Conservation (phyloP, 345 rosid species). For the Hibiscus syriacus region DNA sequence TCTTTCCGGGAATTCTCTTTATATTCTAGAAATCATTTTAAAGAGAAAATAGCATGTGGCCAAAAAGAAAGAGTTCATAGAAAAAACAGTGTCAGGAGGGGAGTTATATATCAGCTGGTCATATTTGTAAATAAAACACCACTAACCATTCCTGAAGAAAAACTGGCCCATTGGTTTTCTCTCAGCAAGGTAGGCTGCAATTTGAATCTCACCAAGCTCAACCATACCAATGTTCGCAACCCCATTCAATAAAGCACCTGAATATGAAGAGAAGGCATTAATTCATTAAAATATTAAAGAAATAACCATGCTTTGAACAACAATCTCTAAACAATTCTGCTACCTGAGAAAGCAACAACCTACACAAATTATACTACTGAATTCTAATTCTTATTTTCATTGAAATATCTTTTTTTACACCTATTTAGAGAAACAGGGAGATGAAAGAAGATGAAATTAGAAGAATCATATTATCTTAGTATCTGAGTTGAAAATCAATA, state of each 20-base stretch:
- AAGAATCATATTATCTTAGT: neutral
- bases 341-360: neutral
- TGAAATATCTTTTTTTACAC: neutral
- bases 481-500: neutral
- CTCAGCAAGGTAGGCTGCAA: slow-evolving; percentile 76
- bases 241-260: slow-evolving; percentile 71
- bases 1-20: neutral
- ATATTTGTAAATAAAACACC: neutral
- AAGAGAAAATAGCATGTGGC: no score
- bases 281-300: slow-evolving; percentile 1
- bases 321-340: neutral
- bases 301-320: slow-evolving; percentile 5
- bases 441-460: neutral
- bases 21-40: neutral
- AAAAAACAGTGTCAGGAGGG: neutral
- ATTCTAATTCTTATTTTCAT: neutral
- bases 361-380: neutral
- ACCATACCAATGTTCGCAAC: slow-evolving; percentile 68
- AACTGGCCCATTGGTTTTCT: slow-evolving; percentile 66
- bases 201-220: slow-evolving; percentile 62
- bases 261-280: slow-evolving; percentile 7
- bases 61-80: neutral
- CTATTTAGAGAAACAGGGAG: neutral
- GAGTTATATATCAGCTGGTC: neutral
- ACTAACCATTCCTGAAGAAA: slow-evolving; percentile 68